Evolutionary conservation across 164 flowering plant genomes (phyloP), one percentile per base, ranked within the genome.

Genomic region (Piper longum): DNA sequence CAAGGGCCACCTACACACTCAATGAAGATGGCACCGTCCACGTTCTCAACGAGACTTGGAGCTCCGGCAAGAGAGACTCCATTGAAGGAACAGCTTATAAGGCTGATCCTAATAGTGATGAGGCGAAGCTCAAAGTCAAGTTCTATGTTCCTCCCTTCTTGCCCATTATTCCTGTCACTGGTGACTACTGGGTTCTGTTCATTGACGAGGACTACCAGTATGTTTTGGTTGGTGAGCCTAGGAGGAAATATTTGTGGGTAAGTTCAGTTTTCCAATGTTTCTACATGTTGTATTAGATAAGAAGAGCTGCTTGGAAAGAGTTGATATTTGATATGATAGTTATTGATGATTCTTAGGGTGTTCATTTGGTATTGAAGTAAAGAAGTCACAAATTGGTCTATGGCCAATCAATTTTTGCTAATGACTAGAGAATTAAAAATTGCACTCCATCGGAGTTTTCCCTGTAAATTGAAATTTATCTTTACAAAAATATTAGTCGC

Each of bases 81-180:
- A 88, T 90, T 3, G 82, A 93, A 60, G 99, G 97, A 4, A 80
- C 81, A 1, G 99, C 99, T 9, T 85, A 83, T 63, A 87, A 85
- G 75, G 89, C 89, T n/a, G 82, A 93, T 59, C 83, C 92, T 2
- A 61, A 64, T 0, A 88, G 88, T 57, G 91, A 84, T 65, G 97
- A 90, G 74, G 99, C 99, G 5, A 93, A 93, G 75, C 80, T 93
- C 42, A 93, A 93, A 75, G 99, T 93, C 43, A 93, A 83, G 59
- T 93, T 93, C 60, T 85, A 81, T 68, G 82, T 93, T 4, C 97
- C 99, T 39, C 97, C 97, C 0, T 85, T 88, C 72, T 64, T 93
- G 43, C 98, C 98, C 48, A 77, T 93, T 60, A 82, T 93, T 48
- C 96, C 98, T 62, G 85, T 93, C 43, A 64, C 60, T 64, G 98